Base-by-base conservation (phyloP, 2,329 filamentous ascomycete species). In the Neonectria hederae region DNA sequence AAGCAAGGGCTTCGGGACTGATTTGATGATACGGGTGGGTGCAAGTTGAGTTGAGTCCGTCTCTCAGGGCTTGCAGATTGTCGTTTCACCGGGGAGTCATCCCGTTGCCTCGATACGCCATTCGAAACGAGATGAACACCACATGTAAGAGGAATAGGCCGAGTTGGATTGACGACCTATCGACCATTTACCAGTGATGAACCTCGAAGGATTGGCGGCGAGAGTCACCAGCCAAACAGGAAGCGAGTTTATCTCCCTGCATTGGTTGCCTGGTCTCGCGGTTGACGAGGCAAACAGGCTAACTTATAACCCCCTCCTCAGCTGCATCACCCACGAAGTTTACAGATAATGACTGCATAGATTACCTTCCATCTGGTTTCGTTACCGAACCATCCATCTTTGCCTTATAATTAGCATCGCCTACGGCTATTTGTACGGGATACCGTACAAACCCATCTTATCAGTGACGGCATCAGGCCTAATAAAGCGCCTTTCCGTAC, bases 51-150 rank as follows among this genome's bases (percentile, higher is more conserved):
- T 17, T 28, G 45, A 48, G 45, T n/a, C 22, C 14, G 13, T 17
- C 14, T 48, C 17, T 17, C 17, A n/a, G 3, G 45, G 45, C 45
- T n/a, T 48, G 45, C 45, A 48, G 45, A 48, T 48, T 48, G 45
- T 24, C 45, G 45, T 48, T 48, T 48, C 45, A 48, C 45, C 17
- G 45, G 45, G 42, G 43, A 48, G 45, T 48, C 45, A 48, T 28
- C 14, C 14, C 24, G 7, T 48, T n/a, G 45, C 5, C 45, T 26
- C 43, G 43, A 24, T 46, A 26, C 21, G 43, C 43, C 21, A 46
- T 17, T 24, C 43, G 21, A 46, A 22, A 26, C 30, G 30, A 32
- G 30, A 13, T 22, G 11, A 11, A 32, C 28, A 21, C 28, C 46
- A 7, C 46, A 51, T 51, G 46, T 32, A 13, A n/a, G 9, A 51